phyloP scores from a whole-genome alignment of 306 rosid species.

The Gynostemma pentaphyllum region DNA sequence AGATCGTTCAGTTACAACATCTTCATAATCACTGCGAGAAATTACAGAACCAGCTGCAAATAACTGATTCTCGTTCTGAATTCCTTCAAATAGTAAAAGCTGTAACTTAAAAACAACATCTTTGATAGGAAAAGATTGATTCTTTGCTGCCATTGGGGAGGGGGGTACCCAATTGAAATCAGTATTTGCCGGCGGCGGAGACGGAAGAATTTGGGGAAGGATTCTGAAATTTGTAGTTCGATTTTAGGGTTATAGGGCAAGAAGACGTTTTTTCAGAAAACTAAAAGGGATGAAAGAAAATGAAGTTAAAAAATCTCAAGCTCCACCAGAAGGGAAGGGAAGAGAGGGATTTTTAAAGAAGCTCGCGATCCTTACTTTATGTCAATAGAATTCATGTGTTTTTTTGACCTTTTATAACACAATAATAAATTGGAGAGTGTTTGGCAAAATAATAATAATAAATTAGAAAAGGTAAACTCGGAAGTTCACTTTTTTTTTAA shows the following conservation, averaged over 20 bases:
- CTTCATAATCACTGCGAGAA: constrained; percentile 71
- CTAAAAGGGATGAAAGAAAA: too few species aligned
- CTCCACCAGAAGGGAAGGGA: too few species aligned
- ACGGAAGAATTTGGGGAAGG: background rate
- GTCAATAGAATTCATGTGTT: too few species aligned
- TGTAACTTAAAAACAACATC: constrained; percentile 60
- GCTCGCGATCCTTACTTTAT: too few species aligned
- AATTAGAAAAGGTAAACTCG: too few species aligned
- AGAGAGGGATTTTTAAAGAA: too few species aligned
- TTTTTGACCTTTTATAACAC: too few species aligned
- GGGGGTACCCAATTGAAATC: background rate
- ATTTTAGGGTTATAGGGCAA: background rate
- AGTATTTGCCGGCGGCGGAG: background rate
- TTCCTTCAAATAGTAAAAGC: constrained; percentile 57
- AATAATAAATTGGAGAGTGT: too few species aligned
- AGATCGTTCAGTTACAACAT: constrained; percentile 74
- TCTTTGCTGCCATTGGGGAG: constrained; percentile 38
- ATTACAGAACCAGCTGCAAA: constrained; percentile 69
- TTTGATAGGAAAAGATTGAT: constrained; percentile 25
- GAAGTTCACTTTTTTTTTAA: too few species aligned
- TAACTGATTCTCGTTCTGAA: constrained; percentile 46
- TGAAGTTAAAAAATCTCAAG: too few species aligned
- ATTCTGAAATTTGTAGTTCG: background rate
- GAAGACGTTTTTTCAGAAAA: too few species aligned
- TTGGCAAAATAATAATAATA: too few species aligned